Base-by-base conservation (phyloP, 768 basidiomycete genomes). In the Wakefieldia striispora region DNA sequence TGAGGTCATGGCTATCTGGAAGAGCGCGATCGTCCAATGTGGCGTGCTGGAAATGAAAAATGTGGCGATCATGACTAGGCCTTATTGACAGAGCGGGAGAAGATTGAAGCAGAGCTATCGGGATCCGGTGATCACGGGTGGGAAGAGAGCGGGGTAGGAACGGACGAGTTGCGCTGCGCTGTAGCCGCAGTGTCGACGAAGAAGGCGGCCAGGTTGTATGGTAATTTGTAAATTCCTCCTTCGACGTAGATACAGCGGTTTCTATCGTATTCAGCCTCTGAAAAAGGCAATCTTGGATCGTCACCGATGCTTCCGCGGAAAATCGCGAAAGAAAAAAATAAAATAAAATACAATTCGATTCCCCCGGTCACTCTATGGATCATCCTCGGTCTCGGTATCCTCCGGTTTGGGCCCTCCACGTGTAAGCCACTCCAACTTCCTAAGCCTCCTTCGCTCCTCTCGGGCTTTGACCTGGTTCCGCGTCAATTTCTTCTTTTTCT, bases 401-500 rank as follows among this genome's bases (percentile, higher is more conserved):
- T 91, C 88, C 50, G 88, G 88, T 59, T 83, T 86, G 39, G 82
- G 78, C 4, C 93, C 93, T 45, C 93, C 93, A 61, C 80, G 80
- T 24, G 77, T 83, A 51, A 95, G 73, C 93, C 93, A 95, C 48
- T 80, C 73, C 51, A 94, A 65, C 73, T 92, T 91, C 61, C 91
- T 78, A 62, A 83, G 63, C 62, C 84, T 77, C 65, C 90, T 77
- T 52, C 95, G 77, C 68, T 94, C 95, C 67, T 94, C 93, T 68
- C 82, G 85, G 6, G 80, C 91, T 70, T 97, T 97, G 55, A 86
- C 21, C 67, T 95, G 90, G 70, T 93, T 93, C 41, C 90, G 80
- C n/a, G 90, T 91, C 66, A 77, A 34, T 74, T 93, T 95, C 78
- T 95, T 95, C 77, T 94, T 95, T 77, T 87, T 92, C 71, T 75